Evolutionary conservation across 2,329 filamentous ascomycete genomes (phyloP).

Genomic region (Colletotrichum salicis): DNA sequence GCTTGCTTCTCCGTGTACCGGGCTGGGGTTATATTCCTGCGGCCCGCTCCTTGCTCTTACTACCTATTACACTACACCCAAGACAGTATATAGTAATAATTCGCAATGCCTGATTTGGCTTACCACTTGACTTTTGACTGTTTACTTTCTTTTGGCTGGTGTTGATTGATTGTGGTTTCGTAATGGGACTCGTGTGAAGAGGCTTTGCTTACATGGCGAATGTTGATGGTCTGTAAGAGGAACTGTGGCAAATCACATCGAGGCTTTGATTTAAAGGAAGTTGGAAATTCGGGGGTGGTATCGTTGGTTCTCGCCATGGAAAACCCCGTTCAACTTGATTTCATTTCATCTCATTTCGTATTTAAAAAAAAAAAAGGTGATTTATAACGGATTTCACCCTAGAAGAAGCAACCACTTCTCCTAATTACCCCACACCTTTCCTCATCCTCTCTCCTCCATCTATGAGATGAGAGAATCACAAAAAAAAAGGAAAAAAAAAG

Average conservation of each 20-base stretch:
- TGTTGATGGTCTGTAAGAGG: too few relatives aligned
- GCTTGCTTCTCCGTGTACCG: neutral
- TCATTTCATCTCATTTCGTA: neutral
- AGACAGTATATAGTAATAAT: constrained; percentile 39
- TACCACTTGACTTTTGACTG: neutral
- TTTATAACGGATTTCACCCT: neutral
- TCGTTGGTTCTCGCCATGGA: neutral
- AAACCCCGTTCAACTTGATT: neutral
- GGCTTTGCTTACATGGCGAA: too few relatives aligned
- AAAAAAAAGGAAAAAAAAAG: neutral
- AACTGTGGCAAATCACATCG: neutral
- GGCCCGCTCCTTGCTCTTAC: neutral
- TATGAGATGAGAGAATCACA: too few relatives aligned
- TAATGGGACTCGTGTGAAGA: neutral
- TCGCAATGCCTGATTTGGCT: constrained; percentile 15
- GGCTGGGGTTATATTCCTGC: neutral
- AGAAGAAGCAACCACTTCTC: neutral
- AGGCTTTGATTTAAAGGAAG: neutral
- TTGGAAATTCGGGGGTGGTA: neutral
- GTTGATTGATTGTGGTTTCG: neutral
- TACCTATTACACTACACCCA: constrained; percentile 21
- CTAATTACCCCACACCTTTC: too few relatives aligned
- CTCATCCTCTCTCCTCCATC: too few relatives aligned
- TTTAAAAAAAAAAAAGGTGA: neutral
- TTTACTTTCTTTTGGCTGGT: neutral